Evolutionary conservation across 2,329 filamentous ascomycete genomes (phyloP).

Genomic region (Alternaria ethzedia): DNA sequence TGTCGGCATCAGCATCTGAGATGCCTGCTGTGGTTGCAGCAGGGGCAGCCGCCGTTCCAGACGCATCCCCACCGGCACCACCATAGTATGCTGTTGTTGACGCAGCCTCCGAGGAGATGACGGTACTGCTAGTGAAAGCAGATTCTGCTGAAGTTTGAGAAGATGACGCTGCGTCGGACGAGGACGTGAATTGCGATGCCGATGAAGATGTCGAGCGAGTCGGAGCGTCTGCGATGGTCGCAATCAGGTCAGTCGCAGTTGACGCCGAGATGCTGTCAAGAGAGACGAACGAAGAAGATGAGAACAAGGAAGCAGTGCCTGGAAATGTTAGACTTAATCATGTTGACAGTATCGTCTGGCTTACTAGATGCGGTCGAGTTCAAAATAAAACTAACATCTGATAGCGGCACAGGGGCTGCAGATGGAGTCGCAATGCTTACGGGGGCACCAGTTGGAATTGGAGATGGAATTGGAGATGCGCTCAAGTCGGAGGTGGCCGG

Average conservation of each 20-base stretch:
- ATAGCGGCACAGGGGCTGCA: constrained; percentile 1
- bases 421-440: constrained; percentile 9
- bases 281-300: constrained; percentile 1
- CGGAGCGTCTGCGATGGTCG: constrained; percentile 3
- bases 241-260: background rate
- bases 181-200: constrained; percentile 6
- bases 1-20: constrained; percentile 9
- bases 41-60: constrained; percentile 22
- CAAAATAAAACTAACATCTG: constrained; percentile 3
- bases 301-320: background rate
- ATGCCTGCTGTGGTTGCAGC: constrained; percentile 19
- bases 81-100: constrained; percentile 15
- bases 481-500: constrained; percentile 7
- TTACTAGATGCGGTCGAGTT: constrained; percentile 27
- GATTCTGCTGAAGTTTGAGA: constrained; percentile 17
- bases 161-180: constrained; percentile 16
- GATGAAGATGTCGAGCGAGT: constrained; percentile 18
- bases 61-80: constrained; percentile 19
- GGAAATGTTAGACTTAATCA: background rate
- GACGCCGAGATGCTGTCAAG: constrained; percentile 7
- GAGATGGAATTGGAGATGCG: constrained; percentile 16
- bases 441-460: constrained; percentile 9
- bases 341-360: background rate
- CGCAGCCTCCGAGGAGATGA: constrained; percentile 16
- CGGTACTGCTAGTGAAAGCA: constrained; percentile 12